A percentile compares a stretch with the other conserved stretches of the same genome.
These are phyloP conservation scores for Artemisia annua DNA, from an alignment of 129 eudicot genomes.

Conservation along the genomic window DNA sequence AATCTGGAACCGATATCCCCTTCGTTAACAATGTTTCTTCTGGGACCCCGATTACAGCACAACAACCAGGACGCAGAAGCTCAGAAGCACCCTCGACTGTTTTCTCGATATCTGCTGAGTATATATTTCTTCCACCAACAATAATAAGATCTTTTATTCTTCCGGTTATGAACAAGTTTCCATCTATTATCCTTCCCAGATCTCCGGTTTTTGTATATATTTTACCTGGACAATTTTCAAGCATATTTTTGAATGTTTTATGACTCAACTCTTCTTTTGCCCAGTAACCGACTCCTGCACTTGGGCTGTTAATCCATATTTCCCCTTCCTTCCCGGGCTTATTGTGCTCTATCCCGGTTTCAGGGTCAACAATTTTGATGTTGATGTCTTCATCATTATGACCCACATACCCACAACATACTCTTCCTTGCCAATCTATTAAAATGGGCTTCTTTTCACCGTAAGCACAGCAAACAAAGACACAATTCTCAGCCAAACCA, in stretches of 20 bases:
- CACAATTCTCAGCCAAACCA: constrained; percentile 90
- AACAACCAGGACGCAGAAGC: constrained; percentile 74
- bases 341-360: constrained; percentile 51
- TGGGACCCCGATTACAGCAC: constrained; percentile 86
- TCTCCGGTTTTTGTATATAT: constrained; percentile 75
- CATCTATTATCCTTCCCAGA: constrained; percentile 67
- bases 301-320: constrained; percentile 79
- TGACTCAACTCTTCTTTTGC: constrained; percentile 56
- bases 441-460: constrained; percentile 72
- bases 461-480: constrained; percentile 77
- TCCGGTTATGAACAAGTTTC: constrained; percentile 75
- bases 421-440: constrained; percentile 90
- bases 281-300: constrained; percentile 93
- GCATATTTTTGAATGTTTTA: constrained; percentile 52
- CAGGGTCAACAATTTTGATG: constrained; percentile 61
- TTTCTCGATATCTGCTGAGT: constrained; percentile 76
- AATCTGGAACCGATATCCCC: constrained; percentile 62
- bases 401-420: constrained; percentile 70
- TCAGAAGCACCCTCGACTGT: constrained; percentile 81
- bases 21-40: constrained; percentile 65
- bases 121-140: constrained; percentile 83
- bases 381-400: constrained; percentile 50
- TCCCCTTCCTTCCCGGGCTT: constrained; percentile 76
- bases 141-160: constrained; percentile 85
- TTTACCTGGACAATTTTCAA: constrained; percentile 36